Conservation (phyloP, 495 filamentous ascomycete species). For the Extremus antarcticus region DNA sequence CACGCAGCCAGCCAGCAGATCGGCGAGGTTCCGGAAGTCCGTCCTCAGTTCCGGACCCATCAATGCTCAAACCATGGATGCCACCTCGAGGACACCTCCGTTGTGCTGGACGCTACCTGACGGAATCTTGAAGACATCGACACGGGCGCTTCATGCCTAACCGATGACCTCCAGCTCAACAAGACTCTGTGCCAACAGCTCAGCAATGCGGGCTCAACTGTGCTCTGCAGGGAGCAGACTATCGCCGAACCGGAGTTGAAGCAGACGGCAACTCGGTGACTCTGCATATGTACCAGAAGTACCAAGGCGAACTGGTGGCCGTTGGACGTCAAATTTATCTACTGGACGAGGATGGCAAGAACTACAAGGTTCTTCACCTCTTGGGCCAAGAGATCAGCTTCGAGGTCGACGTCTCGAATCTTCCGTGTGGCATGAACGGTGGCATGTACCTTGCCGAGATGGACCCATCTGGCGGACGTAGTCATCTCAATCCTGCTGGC, state of each 20-base stretch:
- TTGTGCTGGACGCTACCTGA: background rate
- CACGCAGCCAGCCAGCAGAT: background rate
- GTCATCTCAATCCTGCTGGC: conserved; percentile 52
- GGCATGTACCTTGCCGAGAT: conserved; percentile 60
- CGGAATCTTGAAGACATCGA: background rate
- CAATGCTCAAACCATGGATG: background rate
- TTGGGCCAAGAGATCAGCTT: conserved; percentile 57
- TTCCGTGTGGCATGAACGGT: conserved; percentile 60
- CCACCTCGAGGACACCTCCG: background rate
- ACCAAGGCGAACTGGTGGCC: conserved; percentile 15
- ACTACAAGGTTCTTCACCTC: conserved; percentile 51
- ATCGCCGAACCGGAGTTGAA: conserved; percentile 22
- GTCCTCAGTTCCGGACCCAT: background rate
- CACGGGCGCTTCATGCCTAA: background rate
- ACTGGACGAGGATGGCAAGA: conserved; percentile 15
- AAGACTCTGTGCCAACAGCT: conserved; percentile 17
- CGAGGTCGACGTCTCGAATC: conserved; percentile 52
- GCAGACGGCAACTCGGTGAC: conserved; percentile 21
- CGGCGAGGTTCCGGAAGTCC: background rate
- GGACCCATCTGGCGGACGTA: conserved; percentile 49
- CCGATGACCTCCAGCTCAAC: conserved; percentile 4
- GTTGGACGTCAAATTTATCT: conserved; percentile 28
- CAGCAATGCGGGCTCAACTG: conserved; percentile 22
- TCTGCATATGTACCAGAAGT: conserved; percentile 15
- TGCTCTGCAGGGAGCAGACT: conserved; percentile 26